Evolutionary conservation across 805 yeast genomes (phyloP).

Genomic region (Candida caryicola): DNA sequence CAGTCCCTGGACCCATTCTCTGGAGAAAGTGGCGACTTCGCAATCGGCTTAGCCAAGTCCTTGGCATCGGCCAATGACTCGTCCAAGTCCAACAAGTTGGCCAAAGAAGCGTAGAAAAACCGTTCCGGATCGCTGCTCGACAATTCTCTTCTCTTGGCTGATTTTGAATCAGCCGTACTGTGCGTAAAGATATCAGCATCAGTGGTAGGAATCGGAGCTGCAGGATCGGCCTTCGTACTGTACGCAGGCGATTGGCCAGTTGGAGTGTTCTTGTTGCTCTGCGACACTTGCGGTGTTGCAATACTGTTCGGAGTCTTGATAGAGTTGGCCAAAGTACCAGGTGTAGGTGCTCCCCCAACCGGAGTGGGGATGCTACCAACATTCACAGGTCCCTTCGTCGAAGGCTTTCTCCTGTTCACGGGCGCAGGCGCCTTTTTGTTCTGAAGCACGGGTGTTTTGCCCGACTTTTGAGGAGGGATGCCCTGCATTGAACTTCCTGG

Average conservation of each 20-base stretch:
- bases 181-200: conserved; percentile 22
- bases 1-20: conserved; percentile 27
- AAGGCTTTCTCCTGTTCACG: conserved; percentile 18
- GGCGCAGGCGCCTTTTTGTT: conserved; percentile 11
- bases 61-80: conserved; percentile 31
- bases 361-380: conserved; percentile 34
- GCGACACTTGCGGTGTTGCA: conserved; percentile 40
- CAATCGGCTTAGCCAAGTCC: conserved; percentile 13
- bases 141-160: conserved; percentile 46
- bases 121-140: conserved; percentile 44
- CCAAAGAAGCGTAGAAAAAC: conserved; percentile 50
- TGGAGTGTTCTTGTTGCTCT: conserved; percentile 43
- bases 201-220: conserved; percentile 9
- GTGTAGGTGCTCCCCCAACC: conserved; percentile 34
- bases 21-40: conserved; percentile 41
- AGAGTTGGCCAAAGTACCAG: conserved; percentile 35
- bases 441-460: conserved; percentile 10
- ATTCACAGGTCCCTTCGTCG: conserved; percentile 23
- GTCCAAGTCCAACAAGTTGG: conserved; percentile 47
- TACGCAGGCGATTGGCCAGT: conserved; percentile 35
- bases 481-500: conserved; percentile 4
- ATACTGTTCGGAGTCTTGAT: conserved; percentile 45
- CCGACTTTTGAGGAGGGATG: conserved; percentile 19
- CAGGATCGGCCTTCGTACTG: conserved; percentile 6
- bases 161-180: conserved; percentile 37